Percentiles rank a stretch among this genome's conserved stretches.
phyloP scores from a whole-genome alignment of 2,329 filamentous ascomycete genomes.

The Blastomyces silverae region DNA sequence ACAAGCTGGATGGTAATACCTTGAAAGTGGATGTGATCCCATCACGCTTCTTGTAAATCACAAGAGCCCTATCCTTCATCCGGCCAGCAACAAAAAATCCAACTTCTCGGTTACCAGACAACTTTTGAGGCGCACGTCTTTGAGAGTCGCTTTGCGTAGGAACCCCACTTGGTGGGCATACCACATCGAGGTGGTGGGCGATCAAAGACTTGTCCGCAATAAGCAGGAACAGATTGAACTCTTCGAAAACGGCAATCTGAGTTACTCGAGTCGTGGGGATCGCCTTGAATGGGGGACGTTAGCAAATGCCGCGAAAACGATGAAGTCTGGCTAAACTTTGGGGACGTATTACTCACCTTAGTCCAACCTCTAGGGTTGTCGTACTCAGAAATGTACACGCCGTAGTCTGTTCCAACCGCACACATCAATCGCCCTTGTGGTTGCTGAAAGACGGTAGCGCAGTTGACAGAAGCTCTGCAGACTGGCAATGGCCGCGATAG shows the following conservation, averaged over 20 bases:
- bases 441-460: slow-evolving; percentile 78
- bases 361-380: slow-evolving; percentile 86
- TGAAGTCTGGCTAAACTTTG: slow-evolving; percentile 10
- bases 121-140: slow-evolving; percentile 80
- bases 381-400: slow-evolving; percentile 82
- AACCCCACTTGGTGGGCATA: slow-evolving; percentile 52
- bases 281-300: slow-evolving; percentile 48
- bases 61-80: slow-evolving; percentile 92
- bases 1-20: slow-evolving; percentile 27
- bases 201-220: slow-evolving; percentile 88
- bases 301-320: slow-evolving; percentile 21
- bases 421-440: slow-evolving; percentile 79
- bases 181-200: slow-evolving; percentile 85
- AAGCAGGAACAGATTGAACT: slow-evolving; percentile 85
- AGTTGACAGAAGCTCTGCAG: slow-evolving; percentile 82
- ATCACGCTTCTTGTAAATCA: slow-evolving; percentile 97
- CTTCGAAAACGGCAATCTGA: slow-evolving; percentile 89
- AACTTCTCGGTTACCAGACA: slow-evolving; percentile 81
- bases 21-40: slow-evolving; percentile 89
- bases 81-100: slow-evolving; percentile 92
- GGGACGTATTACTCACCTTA: slow-evolving; percentile 54
- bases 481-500: slow-evolving; percentile 66
- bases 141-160: slow-evolving; percentile 58
- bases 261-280: slow-evolving; percentile 73
- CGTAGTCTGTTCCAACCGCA: slow-evolving; percentile 90